Evolutionary conservation across 768 basidiomycete species (phyloP), one percentile per base, ranked within the genome.

Genomic region (Boletus eberwhitei): DNA sequence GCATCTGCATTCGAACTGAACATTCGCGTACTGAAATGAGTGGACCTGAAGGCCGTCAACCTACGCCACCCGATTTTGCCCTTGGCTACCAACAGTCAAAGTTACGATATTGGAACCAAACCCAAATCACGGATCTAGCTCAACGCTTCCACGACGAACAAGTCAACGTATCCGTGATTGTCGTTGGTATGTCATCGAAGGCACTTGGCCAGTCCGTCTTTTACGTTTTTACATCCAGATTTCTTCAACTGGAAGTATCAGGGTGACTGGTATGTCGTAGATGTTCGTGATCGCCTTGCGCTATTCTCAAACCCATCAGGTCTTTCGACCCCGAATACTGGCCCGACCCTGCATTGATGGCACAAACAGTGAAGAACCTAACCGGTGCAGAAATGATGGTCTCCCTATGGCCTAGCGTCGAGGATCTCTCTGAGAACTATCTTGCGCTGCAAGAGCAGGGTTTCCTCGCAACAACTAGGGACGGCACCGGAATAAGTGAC

Each of bases 31-130:
- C 35, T 12, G 24, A 24, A 38, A 26, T 29, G 24, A 19, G 16
- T 8, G 17, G 16, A 39, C 12, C 22, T 11, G 14, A 37, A 49
- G 48, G 48, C 17, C 48, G 24, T 48, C 48, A 48, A 29, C 48
- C 35, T 21, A 73, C 64, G 11, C 73, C 73, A 21, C 73, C 73
- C 8, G 70, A 73, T 39, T 74, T 71, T 45, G 65, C 64, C 26
- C 56, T 72, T 16, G 73, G 73, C 36, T 73, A 71, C 48, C 72
- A 73, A 58, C 73, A 73, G 59, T 35, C 34, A 35, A 35, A 35
- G 72, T 71, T 16, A 71, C 72, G 59, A 60, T 74, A n/a, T 72
- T 59, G 59, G 73, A 73, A 50, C 68, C 34, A 73, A 53, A 66
- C 70, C 0, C 71, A 73, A 51, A 59, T 73, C 24, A 46, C 67